Evolutionary conservation across 2,329 filamentous ascomycete genomes (phyloP).

Genomic region (Cladorrhinum sp.): DNA sequence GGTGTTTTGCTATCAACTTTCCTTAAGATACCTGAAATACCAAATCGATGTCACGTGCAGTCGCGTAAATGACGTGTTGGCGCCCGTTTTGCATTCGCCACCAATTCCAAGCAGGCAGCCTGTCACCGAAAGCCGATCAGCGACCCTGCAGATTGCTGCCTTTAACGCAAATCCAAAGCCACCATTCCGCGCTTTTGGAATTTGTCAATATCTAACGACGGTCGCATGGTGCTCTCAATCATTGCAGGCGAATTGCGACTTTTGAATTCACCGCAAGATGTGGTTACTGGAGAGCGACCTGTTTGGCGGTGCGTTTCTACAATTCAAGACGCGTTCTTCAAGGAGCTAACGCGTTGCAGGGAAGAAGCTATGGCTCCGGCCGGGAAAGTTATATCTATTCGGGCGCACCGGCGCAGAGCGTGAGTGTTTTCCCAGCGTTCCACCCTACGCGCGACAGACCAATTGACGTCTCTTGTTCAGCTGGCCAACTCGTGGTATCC

Average conservation of each 20-base stretch:
- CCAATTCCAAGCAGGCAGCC: neutral
- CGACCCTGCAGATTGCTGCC: neutral
- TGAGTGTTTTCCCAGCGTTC: slow-evolving; percentile 34
- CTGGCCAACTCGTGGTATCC: slow-evolving; percentile 65
- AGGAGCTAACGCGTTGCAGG: slow-evolving; percentile 40
- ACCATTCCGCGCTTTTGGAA: neutral
- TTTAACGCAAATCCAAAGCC: neutral
- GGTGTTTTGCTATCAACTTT: neutral
- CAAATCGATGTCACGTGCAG: slow-evolving; percentile 13
- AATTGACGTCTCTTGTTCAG: slow-evolving; percentile 37
- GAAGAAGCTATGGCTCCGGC: slow-evolving; percentile 77
- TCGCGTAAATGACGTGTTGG: slow-evolving; percentile 21
- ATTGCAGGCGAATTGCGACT: neutral
- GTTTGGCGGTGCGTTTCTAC: slow-evolving; percentile 43
- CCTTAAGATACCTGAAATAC: neutral
- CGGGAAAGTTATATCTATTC: slow-evolving; percentile 81
- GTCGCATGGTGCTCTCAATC: neutral
- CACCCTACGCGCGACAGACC: neutral
- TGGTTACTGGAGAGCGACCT: slow-evolving; percentile 62
- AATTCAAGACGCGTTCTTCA: neutral
- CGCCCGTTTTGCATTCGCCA: neutral
- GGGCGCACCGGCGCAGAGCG: slow-evolving; percentile 71
- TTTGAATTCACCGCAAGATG: slow-evolving; percentile 40
- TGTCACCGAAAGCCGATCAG: neutral
- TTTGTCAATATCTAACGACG: neutral